Evolutionary conservation across 768 basidiomycete genomes (phyloP), one percentile per base, ranked within the genome.

Genomic region (Myochromella boudieri): DNA sequence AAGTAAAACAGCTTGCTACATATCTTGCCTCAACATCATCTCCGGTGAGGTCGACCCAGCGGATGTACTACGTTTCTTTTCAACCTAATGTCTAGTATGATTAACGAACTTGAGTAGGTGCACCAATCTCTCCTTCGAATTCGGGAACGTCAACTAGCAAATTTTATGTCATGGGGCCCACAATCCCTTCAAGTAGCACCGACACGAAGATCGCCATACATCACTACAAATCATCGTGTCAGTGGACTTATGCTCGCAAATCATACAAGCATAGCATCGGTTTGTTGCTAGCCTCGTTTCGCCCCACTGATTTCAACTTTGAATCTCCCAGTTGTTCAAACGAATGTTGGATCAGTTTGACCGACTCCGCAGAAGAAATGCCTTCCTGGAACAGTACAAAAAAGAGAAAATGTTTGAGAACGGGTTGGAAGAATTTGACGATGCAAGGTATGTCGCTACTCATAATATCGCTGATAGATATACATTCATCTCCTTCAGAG

Each of bases 101-200:
- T 29, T 27, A 38, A 42, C 40, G 52, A 11, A 50, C 37, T 34
- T 18, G 45, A 6, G 25, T 29, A 97, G 94, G 91, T 97, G 8
- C 97, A 99, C 62, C 95, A 98, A 81, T 95, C 94, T 7, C 75
- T 99, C 17, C 79, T 99, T 20, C 86, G 97, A 8, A 98, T 99
- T 57, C 86, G 97, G 32, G 97, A 99, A 68, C 82, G 97, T 21
- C 91, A 97, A 58, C 76, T 98, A 20, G 97, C 97, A 12, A 95
- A 91, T 61, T 98, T 99, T 65, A 97, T 99, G 52, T 97, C 97
- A 5, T 99, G 97, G 97, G 97, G 97, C 10, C 97, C 97, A 0
- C 95, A 95, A 4, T 95, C 93, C 27, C 95, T 97, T 58, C 97
- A 99, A 68, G 95, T 99, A 6, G 95, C 97, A 4, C 70, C 97